These are phyloP conservation scores for Murraya koenigii DNA, from an alignment of 345 rosid species.

Conservation along the genomic window DNA sequence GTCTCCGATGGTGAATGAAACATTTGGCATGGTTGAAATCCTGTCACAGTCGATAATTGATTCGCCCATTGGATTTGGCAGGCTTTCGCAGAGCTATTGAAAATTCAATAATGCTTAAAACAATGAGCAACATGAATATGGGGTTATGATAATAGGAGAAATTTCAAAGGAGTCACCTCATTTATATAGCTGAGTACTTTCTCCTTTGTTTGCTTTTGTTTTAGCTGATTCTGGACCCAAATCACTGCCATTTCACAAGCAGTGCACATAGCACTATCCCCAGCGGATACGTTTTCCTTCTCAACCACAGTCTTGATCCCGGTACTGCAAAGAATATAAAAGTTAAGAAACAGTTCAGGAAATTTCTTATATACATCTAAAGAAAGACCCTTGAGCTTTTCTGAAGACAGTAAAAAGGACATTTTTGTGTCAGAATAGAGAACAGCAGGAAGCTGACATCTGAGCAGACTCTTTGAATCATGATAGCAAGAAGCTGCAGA, in stretches of 20 bases:
- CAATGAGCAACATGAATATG: neutral
- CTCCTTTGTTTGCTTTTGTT: slow-evolving; percentile 51
- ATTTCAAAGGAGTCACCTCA: slow-evolving; percentile 32
- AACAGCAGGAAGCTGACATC: neutral
- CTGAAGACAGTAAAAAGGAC: neutral
- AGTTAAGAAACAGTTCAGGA: neutral
- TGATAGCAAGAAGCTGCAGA: neutral
- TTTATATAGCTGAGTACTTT: slow-evolving; percentile 46
- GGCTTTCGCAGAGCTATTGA: slow-evolving; percentile 60
- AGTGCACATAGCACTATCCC: slow-evolving; percentile 38
- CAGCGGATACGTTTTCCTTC: slow-evolving; percentile 30
- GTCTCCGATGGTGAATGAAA: slow-evolving; percentile 63
- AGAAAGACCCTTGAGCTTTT: neutral
- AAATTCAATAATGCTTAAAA: neutral
- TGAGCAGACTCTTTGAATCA: neutral
- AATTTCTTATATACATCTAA: neutral
- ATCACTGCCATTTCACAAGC: slow-evolving; percentile 66
- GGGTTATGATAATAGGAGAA: neutral
- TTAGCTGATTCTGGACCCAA: slow-evolving; percentile 70
- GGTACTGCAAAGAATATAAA: slow-evolving; percentile 24
- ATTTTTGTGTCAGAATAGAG: neutral
- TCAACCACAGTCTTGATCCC: slow-evolving; percentile 44
- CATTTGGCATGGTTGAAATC: slow-evolving; percentile 49
- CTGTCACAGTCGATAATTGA: slow-evolving; percentile 48
- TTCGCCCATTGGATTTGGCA: slow-evolving; percentile 69